Evolutionary conservation across 441 rosid genomes (phyloP).

Genomic region (Metrosideros polymorpha): DNA sequence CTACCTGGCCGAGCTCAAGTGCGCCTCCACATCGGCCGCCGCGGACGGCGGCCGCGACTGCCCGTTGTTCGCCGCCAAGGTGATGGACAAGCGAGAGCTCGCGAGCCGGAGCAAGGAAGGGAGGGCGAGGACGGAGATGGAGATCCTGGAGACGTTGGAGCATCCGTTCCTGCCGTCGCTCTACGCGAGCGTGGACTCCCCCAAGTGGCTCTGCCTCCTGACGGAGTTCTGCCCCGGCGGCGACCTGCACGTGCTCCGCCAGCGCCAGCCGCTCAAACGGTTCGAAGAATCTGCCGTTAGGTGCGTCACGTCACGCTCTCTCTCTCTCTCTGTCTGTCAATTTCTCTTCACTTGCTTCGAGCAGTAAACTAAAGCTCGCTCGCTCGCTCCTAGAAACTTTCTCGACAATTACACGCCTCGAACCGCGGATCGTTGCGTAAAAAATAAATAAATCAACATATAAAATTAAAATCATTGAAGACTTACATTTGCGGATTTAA

Average conservation of each 20-base stretch:
- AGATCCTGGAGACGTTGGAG: constrained; percentile 70
- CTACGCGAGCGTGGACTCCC: constrained; percentile 63
- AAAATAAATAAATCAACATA: background rate
- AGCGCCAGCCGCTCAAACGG: constrained; percentile 67
- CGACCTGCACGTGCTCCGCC: constrained; percentile 94
- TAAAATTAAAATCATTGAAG: background rate
- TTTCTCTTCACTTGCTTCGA: background rate
- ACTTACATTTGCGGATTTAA: background rate
- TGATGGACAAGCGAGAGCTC: constrained; percentile 87
- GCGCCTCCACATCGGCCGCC: constrained; percentile 13
- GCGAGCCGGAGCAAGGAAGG: constrained; percentile 73
- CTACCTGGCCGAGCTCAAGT: constrained; percentile 46
- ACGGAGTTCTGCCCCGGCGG: constrained; percentile 97
- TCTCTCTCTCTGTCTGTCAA: background rate
- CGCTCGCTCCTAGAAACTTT: background rate
- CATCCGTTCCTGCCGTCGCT: constrained; percentile 89
- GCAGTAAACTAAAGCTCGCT: background rate
- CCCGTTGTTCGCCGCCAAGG: constrained; percentile 58
- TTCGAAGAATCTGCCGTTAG: constrained; percentile 88
- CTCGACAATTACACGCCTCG: background rate
- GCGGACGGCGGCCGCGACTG: background rate
- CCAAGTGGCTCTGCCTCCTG: constrained; percentile 70
- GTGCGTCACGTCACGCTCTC: constrained; percentile 25
- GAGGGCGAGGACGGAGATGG: constrained; percentile 76
- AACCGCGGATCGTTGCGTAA: background rate